These are phyloP conservation scores for Phytophthora cactorum DNA, from an alignment of 352 stramenopile species.

Conservation along the genomic window DNA sequence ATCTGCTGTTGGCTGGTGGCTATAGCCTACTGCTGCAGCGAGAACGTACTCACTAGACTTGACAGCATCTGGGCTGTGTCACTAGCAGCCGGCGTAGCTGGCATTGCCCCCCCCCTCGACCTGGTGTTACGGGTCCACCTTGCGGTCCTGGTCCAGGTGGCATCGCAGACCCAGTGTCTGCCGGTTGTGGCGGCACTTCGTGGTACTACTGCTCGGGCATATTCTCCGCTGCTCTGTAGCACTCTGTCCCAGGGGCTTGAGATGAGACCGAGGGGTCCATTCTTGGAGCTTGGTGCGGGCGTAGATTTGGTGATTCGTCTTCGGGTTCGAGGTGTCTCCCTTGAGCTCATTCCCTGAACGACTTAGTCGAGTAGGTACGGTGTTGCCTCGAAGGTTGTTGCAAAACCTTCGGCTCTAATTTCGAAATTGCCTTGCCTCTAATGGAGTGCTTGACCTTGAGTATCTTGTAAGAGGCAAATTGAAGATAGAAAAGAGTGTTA, in stretches of 20 bases:
- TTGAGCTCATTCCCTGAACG: conserved; percentile 2
- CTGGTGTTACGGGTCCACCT: neutral
- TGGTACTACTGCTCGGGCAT: neutral
- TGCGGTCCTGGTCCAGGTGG: neutral
- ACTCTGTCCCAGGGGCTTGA: neutral
- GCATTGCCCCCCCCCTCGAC: neutral
- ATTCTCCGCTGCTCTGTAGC: neutral
- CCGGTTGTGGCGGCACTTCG: neutral
- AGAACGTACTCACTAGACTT: conserved; percentile 1
- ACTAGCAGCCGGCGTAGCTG: neutral
- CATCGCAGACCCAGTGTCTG: neutral
- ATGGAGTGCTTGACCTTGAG: neutral
- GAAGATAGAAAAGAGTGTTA: conserved; percentile 2
- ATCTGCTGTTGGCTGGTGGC: conserved; percentile 11
- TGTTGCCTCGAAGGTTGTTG: conserved; percentile 16
- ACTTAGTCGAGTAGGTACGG: conserved; percentile 7
- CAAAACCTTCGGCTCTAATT: conserved; percentile 14
- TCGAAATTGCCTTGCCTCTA: conserved; percentile 14
- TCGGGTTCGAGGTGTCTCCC: conserved; percentile 1
- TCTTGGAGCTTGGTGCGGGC: conserved; percentile 6
- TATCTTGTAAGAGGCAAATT: conserved; percentile 2
- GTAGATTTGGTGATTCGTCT: conserved; percentile 12
- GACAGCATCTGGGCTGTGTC: neutral
- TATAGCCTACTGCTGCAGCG: conserved; percentile 8
- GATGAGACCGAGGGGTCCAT: neutral